Evolutionary conservation across 345 rosid species (phyloP).

Genomic region (Linum tenue): DNA sequence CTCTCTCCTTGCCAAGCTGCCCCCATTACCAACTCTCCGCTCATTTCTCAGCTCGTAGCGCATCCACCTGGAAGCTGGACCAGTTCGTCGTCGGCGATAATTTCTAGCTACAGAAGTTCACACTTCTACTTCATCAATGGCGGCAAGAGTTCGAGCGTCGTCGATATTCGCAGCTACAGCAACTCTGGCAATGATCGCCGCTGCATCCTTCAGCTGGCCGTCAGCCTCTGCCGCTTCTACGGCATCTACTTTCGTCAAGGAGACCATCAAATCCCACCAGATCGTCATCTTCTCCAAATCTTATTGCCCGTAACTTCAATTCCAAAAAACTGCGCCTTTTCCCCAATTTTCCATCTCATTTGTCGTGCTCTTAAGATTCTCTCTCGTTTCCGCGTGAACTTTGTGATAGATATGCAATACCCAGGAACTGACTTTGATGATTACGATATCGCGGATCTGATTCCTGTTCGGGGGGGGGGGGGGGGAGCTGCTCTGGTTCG

Average conservation of each 20-base stretch:
- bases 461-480: no score
- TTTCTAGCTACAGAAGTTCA: background rate
- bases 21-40: no score
- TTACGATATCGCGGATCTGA: background rate
- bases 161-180: conserved; percentile 9
- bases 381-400: background rate
- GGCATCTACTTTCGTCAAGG: conserved; percentile 46
- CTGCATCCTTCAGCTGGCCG: conserved; percentile 5
- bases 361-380: background rate
- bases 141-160: conserved; percentile 2
- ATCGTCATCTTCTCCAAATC: conserved; percentile 97
- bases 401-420: background rate
- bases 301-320: conserved; percentile 69
- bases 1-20: no score
- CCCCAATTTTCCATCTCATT: background rate
- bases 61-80: no score
- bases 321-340: background rate
- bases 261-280: conserved; percentile 69
- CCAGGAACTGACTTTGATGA: background rate
- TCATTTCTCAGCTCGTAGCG: no score
- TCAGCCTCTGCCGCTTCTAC: conserved; percentile 18
- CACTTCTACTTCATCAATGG: background rate
- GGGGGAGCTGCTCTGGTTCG: background rate
- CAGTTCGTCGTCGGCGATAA: background rate
- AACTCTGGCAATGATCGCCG: conserved; percentile 1